A percentile compares a stretch with the other conserved stretches of the same genome.
These are phyloP conservation scores for Apophysomyces elegans DNA, from an alignment of 371 early-diverging fungal genomes.

Conservation along the genomic window DNA sequence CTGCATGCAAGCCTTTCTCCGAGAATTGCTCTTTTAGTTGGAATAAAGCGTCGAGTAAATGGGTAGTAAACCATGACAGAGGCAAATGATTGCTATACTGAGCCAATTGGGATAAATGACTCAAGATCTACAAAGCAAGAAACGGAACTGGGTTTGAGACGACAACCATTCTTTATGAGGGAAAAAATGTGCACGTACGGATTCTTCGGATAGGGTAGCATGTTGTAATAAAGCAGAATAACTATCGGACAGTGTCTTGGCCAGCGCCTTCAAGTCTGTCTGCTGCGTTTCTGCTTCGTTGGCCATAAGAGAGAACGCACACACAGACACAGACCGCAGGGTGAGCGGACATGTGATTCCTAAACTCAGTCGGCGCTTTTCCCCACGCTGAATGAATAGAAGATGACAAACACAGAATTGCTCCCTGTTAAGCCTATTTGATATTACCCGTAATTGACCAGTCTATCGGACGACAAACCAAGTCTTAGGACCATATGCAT, in stretches of 20 bases:
- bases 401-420: neutral
- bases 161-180: neutral
- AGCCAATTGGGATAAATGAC: constrained; percentile 34
- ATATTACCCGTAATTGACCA: no score
- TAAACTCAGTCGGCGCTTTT: neutral
- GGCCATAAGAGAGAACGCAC: neutral
- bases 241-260: constrained; percentile 41
- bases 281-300: constrained; percentile 12
- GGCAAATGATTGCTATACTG: constrained; percentile 49
- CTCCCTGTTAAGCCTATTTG: neutral
- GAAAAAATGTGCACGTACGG: constrained; percentile 19
- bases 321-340: neutral
- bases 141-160: neutral
- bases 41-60: constrained; percentile 29
- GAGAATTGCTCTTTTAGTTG: constrained; percentile 17
- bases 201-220: constrained; percentile 19
- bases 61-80: constrained; percentile 46
- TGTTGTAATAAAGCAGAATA: constrained; percentile 41
- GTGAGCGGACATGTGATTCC: constrained; percentile 3
- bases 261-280: constrained; percentile 40
- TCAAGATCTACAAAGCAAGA: constrained; percentile 23
- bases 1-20: neutral
- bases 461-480: no score
- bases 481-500: no score
- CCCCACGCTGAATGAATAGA: neutral